phyloP scores from a whole-genome alignment of 2,329 filamentous ascomycete genomes.

The Pseudogymnoascus sp. region DNA sequence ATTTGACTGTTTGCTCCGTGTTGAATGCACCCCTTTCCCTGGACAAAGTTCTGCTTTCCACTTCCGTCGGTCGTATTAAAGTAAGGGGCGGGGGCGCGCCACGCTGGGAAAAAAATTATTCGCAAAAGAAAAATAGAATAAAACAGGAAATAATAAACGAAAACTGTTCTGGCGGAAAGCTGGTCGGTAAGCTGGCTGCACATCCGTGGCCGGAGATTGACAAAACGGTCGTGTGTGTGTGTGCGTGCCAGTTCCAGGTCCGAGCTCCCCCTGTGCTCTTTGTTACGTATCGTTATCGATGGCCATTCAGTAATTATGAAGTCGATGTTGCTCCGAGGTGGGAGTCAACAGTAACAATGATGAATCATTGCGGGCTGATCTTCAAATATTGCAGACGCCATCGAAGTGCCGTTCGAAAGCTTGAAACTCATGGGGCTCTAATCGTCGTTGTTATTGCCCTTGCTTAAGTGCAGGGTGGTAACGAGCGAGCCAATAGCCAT shows the following conservation, averaged over 20 bases:
- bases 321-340: not conserved
- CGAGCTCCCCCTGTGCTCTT: not conserved
- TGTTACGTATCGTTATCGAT: not conserved
- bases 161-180: slow-evolving; percentile 3
- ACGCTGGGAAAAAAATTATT: not conserved
- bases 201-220: not conserved
- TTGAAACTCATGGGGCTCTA: slow-evolving; percentile 20
- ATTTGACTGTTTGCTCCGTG: not conserved
- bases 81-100: not conserved
- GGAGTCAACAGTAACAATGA: slow-evolving; percentile 9
- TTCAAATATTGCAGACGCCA: slow-evolving; percentile 19
- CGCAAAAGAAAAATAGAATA: not conserved
- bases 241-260: not conserved
- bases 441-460: slow-evolving; percentile 15
- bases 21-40: not conserved
- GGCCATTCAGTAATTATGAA: slow-evolving; percentile 2
- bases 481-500: slow-evolving; percentile 22
- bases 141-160: not conserved
- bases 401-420: slow-evolving; percentile 31
- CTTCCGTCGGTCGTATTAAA: not conserved
- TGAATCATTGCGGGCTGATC: not conserved
- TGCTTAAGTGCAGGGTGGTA: not conserved
- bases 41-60: not conserved
- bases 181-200: not conserved
- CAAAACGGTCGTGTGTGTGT: not conserved